Evolutionary conservation across 371 early-diverging fungal genomes (phyloP).

Genomic region (Blastocladiella emersonii): DNA sequence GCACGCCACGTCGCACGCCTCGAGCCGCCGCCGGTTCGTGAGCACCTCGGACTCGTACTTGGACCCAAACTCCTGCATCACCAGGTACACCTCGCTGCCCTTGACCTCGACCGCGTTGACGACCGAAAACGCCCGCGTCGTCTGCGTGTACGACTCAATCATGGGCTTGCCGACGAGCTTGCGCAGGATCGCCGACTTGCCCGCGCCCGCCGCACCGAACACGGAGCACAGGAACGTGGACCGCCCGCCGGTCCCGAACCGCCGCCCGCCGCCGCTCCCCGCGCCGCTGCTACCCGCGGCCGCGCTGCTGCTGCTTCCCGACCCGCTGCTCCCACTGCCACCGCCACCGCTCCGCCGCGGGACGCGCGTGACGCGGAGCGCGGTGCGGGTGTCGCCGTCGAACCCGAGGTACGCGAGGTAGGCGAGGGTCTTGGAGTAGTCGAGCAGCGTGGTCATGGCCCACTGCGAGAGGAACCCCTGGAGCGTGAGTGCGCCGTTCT

Average conservation of each 20-base stretch:
- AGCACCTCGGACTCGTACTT: constrained; percentile 61
- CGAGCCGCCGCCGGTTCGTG: constrained; percentile 58
- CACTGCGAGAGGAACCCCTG: constrained; percentile 95
- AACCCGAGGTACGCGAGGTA: constrained; percentile 92
- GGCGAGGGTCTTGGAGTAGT: constrained; percentile 69
- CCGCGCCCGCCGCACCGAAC: constrained; percentile 81
- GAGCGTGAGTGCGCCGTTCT: constrained; percentile 73
- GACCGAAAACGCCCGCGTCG: constrained; percentile 56
- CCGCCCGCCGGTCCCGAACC: constrained; percentile 17
- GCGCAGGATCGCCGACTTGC: constrained; percentile 79
- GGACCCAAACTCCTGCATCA: constrained; percentile 81
- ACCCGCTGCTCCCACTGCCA: no score
- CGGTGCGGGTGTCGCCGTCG: constrained; percentile 60
- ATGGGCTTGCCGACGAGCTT: constrained; percentile 74
- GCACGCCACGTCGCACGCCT: constrained; percentile 77
- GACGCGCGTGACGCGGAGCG: constrained; percentile 35
- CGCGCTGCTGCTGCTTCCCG: no score
- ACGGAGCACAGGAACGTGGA: constrained; percentile 85
- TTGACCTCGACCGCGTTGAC: constrained; percentile 90
- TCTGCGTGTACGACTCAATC: constrained; percentile 53
- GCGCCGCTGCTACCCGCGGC: no score
- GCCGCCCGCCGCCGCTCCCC: not conserved
- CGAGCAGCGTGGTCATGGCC: constrained; percentile 92
- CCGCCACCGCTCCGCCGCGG: not conserved
- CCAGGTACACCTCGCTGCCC: constrained; percentile 83